These are phyloP conservation scores for Xylariales sp. DNA, from an alignment of 2,329 filamentous ascomycete genomes.

Conservation along the genomic window DNA sequence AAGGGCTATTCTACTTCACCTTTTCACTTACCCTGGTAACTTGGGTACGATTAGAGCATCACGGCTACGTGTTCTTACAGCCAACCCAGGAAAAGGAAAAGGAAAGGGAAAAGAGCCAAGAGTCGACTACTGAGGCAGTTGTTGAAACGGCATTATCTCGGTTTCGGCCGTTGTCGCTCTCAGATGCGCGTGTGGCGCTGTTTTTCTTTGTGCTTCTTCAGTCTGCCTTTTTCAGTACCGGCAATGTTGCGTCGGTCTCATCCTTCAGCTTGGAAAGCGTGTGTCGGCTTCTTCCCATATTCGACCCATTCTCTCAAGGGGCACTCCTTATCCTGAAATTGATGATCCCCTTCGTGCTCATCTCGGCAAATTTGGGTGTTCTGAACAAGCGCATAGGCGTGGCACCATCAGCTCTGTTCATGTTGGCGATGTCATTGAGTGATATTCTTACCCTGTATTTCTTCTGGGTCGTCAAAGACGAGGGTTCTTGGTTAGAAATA, in stretches of 20 bases:
- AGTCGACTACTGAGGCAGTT: constrained; percentile 38
- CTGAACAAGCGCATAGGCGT: constrained; percentile 87
- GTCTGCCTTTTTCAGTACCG: constrained; percentile 95
- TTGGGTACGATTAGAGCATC: constrained; percentile 93
- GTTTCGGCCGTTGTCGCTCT: constrained; percentile 76
- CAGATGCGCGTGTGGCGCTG: constrained; percentile 88
- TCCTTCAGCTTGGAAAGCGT: constrained; percentile 95
- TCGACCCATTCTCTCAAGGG: constrained; percentile 92
- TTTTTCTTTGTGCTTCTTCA: constrained; percentile 97
- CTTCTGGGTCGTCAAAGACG: constrained; percentile 97
- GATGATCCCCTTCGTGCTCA: constrained; percentile 90
- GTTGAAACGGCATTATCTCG: constrained; percentile 41
- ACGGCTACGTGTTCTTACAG: constrained; percentile 66
- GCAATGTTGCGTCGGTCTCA: constrained; percentile 93
- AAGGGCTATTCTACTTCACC: constrained; percentile 93
- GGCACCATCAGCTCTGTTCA: constrained; percentile 89
- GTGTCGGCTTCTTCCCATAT: constrained; percentile 85
- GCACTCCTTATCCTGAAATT: constrained; percentile 89
- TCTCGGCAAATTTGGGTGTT: constrained; percentile 94
- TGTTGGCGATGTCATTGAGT: constrained; percentile 90
- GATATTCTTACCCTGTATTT: constrained; percentile 95
- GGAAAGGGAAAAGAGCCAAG: constrained; percentile 35
- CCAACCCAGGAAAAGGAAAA: constrained; percentile 39
- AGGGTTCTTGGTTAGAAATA: constrained; percentile 97
- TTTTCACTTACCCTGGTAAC: constrained; percentile 85